Conservation (phyloP, 1,139 yeast species). For the Trichomonascaceae sp. region DNA sequence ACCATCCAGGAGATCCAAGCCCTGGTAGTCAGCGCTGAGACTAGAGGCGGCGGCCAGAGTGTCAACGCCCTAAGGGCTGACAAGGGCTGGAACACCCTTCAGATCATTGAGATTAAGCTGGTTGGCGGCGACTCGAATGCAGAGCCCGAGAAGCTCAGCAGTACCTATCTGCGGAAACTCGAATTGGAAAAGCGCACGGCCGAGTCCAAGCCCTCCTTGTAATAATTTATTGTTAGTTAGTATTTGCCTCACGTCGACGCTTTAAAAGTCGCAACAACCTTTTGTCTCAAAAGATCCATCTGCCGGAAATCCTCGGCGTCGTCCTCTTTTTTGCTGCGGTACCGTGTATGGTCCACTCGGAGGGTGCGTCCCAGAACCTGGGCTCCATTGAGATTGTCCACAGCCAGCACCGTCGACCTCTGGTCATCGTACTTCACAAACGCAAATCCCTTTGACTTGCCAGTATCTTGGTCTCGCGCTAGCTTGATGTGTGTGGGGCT, state of each 20-base stretch:
- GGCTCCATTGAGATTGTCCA: constrained; percentile 77
- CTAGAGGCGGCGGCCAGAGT: constrained; percentile 57
- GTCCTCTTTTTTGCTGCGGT: constrained; percentile 40
- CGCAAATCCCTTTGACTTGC: constrained; percentile 65
- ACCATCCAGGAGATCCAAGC: constrained; percentile 62
- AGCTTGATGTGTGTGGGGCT: constrained; percentile 68
- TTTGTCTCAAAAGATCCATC: constrained; percentile 3
- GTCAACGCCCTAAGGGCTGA: constrained; percentile 54
- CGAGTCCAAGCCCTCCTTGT: no score
- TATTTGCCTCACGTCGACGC: no score
- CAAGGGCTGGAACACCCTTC: constrained; percentile 41
- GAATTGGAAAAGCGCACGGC: constrained; percentile 15
- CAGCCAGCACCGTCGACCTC: constrained; percentile 69
- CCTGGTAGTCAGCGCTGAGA: constrained; percentile 69
- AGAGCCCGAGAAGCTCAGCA: constrained; percentile 73
- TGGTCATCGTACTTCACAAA: constrained; percentile 75
- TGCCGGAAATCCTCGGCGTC: constrained; percentile 15
- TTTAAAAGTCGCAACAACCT: no score
- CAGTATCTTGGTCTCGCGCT: constrained; percentile 54
- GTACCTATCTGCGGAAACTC: constrained; percentile 42
- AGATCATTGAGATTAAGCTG: constrained; percentile 51
- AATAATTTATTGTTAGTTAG: background rate
- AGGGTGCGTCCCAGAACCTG: constrained; percentile 44
- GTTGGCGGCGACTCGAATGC: constrained; percentile 48
- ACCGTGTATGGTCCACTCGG: constrained; percentile 68